phyloP scores from a whole-genome alignment of 2,329 filamentous ascomycete species.

The Penicillium concentricum region DNA sequence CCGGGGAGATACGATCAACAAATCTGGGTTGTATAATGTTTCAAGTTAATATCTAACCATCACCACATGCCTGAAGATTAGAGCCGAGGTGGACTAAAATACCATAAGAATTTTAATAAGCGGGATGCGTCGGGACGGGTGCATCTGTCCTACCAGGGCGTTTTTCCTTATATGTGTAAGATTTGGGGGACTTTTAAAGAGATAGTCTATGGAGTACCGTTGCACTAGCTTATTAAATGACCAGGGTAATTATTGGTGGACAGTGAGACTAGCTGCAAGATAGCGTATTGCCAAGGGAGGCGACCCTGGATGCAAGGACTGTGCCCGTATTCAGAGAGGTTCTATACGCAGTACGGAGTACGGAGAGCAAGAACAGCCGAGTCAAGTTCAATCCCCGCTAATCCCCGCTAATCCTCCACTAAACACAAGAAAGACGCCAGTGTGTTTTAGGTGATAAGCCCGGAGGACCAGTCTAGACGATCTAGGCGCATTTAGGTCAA shows the following conservation, averaged over 20 bases:
- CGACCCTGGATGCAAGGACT: neutral
- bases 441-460: neutral
- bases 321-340: neutral
- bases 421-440: neutral
- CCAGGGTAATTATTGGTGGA: neutral
- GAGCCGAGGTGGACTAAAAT: constrained; percentile 1
- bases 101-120: neutral
- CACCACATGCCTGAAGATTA: neutral
- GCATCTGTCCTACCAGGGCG: neutral
- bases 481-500: constrained; percentile 1
- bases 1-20: neutral
- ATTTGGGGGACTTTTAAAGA: neutral
- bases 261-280: neutral
- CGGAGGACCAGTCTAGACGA: neutral
- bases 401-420: neutral
- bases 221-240: neutral
- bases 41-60: neutral
- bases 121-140: neutral
- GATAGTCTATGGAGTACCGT: neutral
- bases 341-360: neutral
- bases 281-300: constrained; percentile 1
- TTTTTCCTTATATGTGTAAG: neutral
- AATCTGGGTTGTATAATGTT: neutral
- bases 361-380: neutral
- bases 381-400: neutral